Conservation (phyloP, 164 flowering plant species). For the grape (Vitis vinifera) region DNA sequence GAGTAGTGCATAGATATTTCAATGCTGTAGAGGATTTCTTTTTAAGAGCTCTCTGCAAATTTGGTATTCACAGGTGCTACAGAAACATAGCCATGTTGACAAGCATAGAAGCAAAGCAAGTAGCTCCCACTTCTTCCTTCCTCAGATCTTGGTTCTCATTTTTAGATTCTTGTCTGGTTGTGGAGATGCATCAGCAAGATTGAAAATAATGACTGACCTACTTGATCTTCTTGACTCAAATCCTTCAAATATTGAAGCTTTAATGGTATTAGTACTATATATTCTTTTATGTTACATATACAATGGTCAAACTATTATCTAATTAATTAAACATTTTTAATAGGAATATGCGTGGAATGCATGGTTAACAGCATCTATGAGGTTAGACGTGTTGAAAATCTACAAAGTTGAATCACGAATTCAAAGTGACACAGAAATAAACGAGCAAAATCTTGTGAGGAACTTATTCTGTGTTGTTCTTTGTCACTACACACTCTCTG, state of each 20-base stretch:
- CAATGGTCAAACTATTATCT: constrained; percentile 12
- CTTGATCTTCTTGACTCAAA: constrained; percentile 94
- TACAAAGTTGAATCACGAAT: constrained; percentile 36
- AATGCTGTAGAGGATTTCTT: no score
- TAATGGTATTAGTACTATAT: constrained; percentile 57
- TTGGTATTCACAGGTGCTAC: constrained; percentile 61
- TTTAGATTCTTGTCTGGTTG: constrained; percentile 78
- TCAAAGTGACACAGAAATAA: constrained; percentile 30
- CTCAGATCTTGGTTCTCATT: constrained; percentile 80
- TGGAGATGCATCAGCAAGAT: constrained; percentile 49
- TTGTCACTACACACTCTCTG: constrained; percentile 60
- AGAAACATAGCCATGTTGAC: constrained; percentile 66
- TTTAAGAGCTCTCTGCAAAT: no score
- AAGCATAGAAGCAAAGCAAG: constrained; percentile 57
- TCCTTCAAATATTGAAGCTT: constrained; percentile 84
- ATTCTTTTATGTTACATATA: background rate
- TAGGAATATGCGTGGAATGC: constrained; percentile 97
- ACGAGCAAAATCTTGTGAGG: constrained; percentile 61
- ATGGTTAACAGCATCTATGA: constrained; percentile 64
- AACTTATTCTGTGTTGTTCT: constrained; percentile 77
- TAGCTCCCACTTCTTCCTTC: constrained; percentile 77
- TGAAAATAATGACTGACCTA: constrained; percentile 72
- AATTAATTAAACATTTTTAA: constrained; percentile 12
- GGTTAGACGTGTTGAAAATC: constrained; percentile 65
- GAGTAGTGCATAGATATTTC: no score